Base-by-base conservation (phyloP, 208 protist genomes). In the Jaenimonas drosophilae region DNA sequence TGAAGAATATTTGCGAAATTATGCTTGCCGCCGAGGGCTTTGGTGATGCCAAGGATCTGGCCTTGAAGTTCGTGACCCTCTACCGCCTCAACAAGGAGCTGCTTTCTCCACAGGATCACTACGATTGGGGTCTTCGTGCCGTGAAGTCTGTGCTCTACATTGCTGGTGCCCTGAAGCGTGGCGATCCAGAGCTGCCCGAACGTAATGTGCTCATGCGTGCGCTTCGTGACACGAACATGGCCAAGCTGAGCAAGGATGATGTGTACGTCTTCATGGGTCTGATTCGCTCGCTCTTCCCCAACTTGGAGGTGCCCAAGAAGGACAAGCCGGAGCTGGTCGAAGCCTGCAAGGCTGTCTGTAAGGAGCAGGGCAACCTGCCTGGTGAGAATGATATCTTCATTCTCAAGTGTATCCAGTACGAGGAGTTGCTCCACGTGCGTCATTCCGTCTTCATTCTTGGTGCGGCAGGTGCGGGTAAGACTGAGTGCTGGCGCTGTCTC, bases 391-490 rank as follows among this genome's bases (percentile, higher is more conserved):
- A 98, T 62, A 96, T 95, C 36, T 99, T 99, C 72, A 95, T 99
- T 29, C 72, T 96, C 39, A 98, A 99, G 73, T 94, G 95, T 44
- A 83, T 98, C n/a, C 96, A 99, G 75, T 94, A 99, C 49, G 88
- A 97, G 50, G 96, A 99, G 65, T 73, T 99, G n/a, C 62, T 99
- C 32, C 91, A 97, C 54, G 96, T 99, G 50, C 88, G 97, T 33
- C 97, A 99, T 73, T 99, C 97, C 43, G 96, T 99, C 5, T 99
- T 99, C 67, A 88, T 99, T 54, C 76, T 99, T 21, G 97, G 97
- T 21, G 66, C 87, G 17, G 90, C 96, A n/a, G 96, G 96, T 17
- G 77, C 76, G 24, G 96, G 92, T 47, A 99, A 99, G 74, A 97
- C 94, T 9, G 68, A 97, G 73, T 94, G 93, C 59, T 98, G 96